Conservation (phyloP, 495 filamentous ascomycete species). For the Aspergillus funiculosus region DNA sequence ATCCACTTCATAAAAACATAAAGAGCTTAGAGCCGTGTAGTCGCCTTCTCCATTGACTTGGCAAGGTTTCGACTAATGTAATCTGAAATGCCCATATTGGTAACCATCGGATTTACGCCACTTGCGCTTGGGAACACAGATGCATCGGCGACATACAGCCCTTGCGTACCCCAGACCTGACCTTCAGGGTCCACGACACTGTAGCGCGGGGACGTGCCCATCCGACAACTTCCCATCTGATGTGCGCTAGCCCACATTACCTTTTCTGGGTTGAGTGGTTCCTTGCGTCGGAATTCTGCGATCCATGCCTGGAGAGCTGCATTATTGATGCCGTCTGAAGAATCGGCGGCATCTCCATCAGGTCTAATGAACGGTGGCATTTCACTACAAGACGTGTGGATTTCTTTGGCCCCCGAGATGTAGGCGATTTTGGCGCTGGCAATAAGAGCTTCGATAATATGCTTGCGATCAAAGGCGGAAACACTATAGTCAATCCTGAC, state of each 20-base stretch:
- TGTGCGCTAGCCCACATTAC: slow-evolving; percentile 61
- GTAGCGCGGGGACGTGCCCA: slow-evolving; percentile 53
- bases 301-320: slow-evolving; percentile 65
- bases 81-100: slow-evolving; percentile 74
- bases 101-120: slow-evolving; percentile 93
- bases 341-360: slow-evolving; percentile 26
- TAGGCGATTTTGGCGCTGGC: slow-evolving; percentile 70
- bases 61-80: slow-evolving; percentile 39
- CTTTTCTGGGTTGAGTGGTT: slow-evolving; percentile 42
- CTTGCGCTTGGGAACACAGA: slow-evolving; percentile 86
- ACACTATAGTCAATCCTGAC: slow-evolving; percentile 62
- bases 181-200: slow-evolving; percentile 74
- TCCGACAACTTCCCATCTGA: slow-evolving; percentile 88
- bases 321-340: slow-evolving; percentile 55
- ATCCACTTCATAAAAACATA: neutral
- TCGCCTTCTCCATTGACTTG: slow-evolving; percentile 22
- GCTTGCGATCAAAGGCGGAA: slow-evolving; percentile 61
- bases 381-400: slow-evolving; percentile 55
- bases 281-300: slow-evolving; percentile 49
- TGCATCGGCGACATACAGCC: slow-evolving; percentile 75
- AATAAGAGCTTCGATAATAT: slow-evolving; percentile 66
- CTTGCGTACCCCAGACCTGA: slow-evolving; percentile 68
- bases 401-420: slow-evolving; percentile 69
- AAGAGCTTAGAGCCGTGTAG: slow-evolving; percentile 10
- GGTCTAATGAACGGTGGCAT: slow-evolving; percentile 61